Percentiles rank a stretch among this genome's conserved stretches.
phyloP scores from a whole-genome alignment of 257 asterid species.

The Ilex aquifolium region DNA sequence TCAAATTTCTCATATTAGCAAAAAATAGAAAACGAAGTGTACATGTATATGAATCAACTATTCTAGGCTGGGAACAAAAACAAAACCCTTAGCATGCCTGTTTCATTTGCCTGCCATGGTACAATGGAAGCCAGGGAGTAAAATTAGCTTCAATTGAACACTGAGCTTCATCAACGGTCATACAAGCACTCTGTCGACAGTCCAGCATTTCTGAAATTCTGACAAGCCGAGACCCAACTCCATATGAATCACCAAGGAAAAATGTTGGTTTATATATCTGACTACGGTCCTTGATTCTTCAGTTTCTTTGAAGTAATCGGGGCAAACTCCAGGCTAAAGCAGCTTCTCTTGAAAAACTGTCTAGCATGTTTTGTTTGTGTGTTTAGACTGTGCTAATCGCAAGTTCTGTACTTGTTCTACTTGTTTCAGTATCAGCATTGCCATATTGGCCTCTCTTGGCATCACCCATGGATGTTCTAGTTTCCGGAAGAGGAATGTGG shows the following conservation, averaged over 20 bases:
- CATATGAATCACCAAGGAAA: background rate
- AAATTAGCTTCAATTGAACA: constrained; percentile 10
- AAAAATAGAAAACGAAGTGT: background rate
- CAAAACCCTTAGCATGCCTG: constrained; percentile 7
- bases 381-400: constrained; percentile 54
- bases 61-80: constrained; percentile 10
- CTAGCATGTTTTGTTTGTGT: constrained; percentile 10
- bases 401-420: constrained; percentile 44
- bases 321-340: background rate
- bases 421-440: constrained; percentile 21
- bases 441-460: constrained; percentile 31
- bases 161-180: constrained; percentile 9
- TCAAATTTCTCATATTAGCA: no score
- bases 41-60: constrained; percentile 9
- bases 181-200: no score
- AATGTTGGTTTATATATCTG: constrained; percentile 6
- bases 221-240: no score
- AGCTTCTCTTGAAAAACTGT: background rate
- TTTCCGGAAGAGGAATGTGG: constrained; percentile 43
- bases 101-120: constrained; percentile 26
- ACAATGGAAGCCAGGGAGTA: constrained; percentile 16
- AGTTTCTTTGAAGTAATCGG: constrained; percentile 6
- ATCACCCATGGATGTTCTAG: constrained; percentile 22
- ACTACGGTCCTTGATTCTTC: constrained; percentile 7
- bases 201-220: no score